These are phyloP conservation scores for Brachypodium distachyon DNA, from an alignment of 202 grass and related monocot genomes.

Conservation along the genomic window DNA sequence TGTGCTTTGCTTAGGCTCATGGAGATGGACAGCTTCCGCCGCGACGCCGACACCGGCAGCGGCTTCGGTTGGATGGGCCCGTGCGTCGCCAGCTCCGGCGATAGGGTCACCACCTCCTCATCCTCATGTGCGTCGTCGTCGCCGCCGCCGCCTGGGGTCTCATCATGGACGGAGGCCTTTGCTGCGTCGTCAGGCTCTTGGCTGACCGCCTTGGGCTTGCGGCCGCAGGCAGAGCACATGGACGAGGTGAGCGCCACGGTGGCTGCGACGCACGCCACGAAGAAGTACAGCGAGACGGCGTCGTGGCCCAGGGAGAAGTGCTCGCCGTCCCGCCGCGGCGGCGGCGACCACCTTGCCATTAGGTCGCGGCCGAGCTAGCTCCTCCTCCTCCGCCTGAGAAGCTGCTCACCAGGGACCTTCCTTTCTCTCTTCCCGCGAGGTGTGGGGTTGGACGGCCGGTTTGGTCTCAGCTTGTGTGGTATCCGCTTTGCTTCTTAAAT, in stretches of 20 bases:
- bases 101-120: conserved; percentile 25
- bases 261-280: conserved; percentile 39
- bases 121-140: not conserved
- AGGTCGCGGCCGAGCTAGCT: conserved; percentile 7
- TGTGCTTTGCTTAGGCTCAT: conserved; percentile 30
- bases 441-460: not conserved
- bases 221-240: conserved; percentile 58
- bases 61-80: conserved; percentile 36
- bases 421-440: not conserved
- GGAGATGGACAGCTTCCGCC: conserved; percentile 42
- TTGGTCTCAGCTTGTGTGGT: conserved; percentile 17
- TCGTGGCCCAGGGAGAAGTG: conserved; percentile 7
- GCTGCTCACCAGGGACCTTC: not conserved
- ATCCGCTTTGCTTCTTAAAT: conserved; percentile 16
- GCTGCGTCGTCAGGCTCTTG: not conserved
- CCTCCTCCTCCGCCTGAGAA: not conserved
- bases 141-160: not conserved
- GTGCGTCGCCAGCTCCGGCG: conserved; percentile 37
- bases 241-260: conserved; percentile 32
- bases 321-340: not conserved
- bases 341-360: conserved; percentile 38
- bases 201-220: conserved; percentile 6
- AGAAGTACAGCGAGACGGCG: conserved; percentile 22
- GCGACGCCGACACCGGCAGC: conserved; percentile 25
- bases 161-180: not conserved